A percentile compares a stretch with the other conserved stretches of the same genome.
Conservation (phyloP, 306 rosid genomes). For the Hippophae tibetana region DNA sequence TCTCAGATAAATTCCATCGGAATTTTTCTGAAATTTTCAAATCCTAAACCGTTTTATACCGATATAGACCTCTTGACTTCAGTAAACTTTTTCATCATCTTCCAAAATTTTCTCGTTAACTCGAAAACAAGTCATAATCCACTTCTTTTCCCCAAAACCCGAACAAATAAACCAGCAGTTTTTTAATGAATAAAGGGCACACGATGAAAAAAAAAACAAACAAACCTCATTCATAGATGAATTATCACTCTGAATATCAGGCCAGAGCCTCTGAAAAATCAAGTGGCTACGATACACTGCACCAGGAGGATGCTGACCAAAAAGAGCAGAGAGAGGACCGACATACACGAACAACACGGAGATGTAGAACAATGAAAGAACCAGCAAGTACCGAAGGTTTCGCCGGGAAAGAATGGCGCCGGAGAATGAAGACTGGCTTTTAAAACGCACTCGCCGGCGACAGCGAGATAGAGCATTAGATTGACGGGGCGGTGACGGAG, state of each 20-base stretch:
- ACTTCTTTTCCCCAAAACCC: conserved; percentile 16
- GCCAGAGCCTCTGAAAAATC: conserved; percentile 51
- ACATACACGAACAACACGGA: conserved; percentile 82
- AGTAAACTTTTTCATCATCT: no score
- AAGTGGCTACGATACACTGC: conserved; percentile 68
- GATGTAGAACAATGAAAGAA: conserved; percentile 66
- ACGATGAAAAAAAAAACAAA: neutral
- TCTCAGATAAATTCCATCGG: neutral
- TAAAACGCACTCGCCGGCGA: conserved; percentile 53
- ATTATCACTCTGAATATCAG: conserved; percentile 52
- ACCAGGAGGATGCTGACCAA: conserved; percentile 69
- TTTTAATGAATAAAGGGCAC: neutral
- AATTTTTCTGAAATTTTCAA: neutral
- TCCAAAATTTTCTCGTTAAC: neutral
- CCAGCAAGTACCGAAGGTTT: conserved; percentile 56
- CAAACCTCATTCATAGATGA: conserved; percentile 65
- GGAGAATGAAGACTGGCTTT: conserved; percentile 31
- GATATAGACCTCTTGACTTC: no score
- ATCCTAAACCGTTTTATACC: no score
- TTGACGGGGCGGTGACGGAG: conserved; percentile 64
- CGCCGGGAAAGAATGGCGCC: conserved; percentile 52
- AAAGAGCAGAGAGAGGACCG: conserved; percentile 64
- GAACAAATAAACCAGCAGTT: neutral
- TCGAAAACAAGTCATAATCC: neutral
- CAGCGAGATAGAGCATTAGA: conserved; percentile 27